Evolutionary conservation across 1,139 yeast species (phyloP).

Genomic region (Suhomyces chickasaworum): DNA sequence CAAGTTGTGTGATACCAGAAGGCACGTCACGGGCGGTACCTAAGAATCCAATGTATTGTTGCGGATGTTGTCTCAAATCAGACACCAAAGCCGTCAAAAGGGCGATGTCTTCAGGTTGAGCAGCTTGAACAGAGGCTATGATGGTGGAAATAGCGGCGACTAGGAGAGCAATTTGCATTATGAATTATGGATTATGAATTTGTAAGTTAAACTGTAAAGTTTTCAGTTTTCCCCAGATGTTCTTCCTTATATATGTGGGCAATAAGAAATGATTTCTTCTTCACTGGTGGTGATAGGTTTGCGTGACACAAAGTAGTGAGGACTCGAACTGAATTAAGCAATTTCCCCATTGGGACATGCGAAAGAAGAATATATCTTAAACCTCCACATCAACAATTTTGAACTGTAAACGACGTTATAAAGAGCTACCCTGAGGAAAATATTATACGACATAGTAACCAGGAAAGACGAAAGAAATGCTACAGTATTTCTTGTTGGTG

Average conservation of each 20-base stretch:
- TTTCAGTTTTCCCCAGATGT: no score
- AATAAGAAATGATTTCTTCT: neutral
- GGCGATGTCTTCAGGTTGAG: slow-evolving; percentile 31
- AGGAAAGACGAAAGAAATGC: no score
- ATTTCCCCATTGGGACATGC: neutral
- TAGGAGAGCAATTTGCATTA: slow-evolving; percentile 1
- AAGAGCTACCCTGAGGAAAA: no score
- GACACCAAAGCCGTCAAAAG: slow-evolving; percentile 45
- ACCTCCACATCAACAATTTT: neutral
- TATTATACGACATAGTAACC: no score
- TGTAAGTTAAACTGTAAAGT: no score
- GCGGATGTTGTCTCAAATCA: slow-evolving; percentile 32
- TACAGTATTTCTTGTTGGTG: no score
- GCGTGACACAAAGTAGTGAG: neutral
- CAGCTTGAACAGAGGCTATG: slow-evolving; percentile 27
- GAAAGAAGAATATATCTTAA: neutral
- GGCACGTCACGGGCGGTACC: slow-evolving; percentile 40
- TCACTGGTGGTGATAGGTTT: neutral
- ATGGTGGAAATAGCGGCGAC: slow-evolving; percentile 1
- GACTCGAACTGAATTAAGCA: neutral
- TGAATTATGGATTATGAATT: neutral
- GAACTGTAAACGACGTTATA: neutral
- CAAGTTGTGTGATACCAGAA: slow-evolving; percentile 37
- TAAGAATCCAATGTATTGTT: slow-evolving; percentile 32
- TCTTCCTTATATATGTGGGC: neutral